These are phyloP conservation scores for Pseudotulostoma volvatum DNA, from an alignment of 495 filamentous ascomycete genomes.

Conservation along the genomic window DNA sequence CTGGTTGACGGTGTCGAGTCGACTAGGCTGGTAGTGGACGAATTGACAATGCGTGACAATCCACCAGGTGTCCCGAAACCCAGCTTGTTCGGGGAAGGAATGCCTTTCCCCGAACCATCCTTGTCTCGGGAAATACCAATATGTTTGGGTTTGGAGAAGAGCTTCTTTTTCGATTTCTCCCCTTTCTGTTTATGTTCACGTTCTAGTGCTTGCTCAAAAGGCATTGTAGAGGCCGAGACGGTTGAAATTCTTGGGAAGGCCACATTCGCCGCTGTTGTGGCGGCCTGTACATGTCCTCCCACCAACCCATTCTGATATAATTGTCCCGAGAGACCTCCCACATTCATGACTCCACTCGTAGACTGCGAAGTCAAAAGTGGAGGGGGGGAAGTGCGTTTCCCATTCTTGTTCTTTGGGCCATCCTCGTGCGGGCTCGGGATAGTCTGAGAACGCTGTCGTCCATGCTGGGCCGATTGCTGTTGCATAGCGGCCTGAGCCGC, in stretches of 20 bases:
- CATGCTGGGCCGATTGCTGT: conserved; percentile 38
- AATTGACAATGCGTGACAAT: conserved; percentile 48
- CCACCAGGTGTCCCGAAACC: conserved; percentile 38
- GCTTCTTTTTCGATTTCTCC: conserved; percentile 79
- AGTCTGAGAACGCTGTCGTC: conserved; percentile 57
- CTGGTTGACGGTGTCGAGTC: conserved; percentile 45
- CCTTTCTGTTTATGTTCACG: conserved; percentile 53
- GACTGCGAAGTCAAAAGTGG: conserved; percentile 37
- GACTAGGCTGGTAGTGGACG: conserved; percentile 58
- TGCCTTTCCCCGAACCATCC: conserved; percentile 36
- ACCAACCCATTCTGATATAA: conserved; percentile 50
- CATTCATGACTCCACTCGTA: conserved; percentile 38
- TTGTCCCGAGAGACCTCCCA: conserved; percentile 33
- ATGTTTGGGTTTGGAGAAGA: conserved; percentile 79
- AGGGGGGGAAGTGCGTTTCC: conserved; percentile 31
- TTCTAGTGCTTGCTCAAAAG: conserved; percentile 30
- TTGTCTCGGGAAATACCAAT: conserved; percentile 61
- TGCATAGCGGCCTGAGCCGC: conserved; percentile 86
- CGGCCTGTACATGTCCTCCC: conserved; percentile 50
- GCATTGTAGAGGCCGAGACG: conserved; percentile 15
- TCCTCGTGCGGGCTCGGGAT: conserved; percentile 34
- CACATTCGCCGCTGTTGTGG: conserved; percentile 69
- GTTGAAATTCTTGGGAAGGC: conserved; percentile 63
- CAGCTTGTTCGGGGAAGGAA: conserved; percentile 74
- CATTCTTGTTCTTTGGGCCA: conserved; percentile 16